Evolutionary conservation across 208 protist species (phyloP), one percentile per base, ranked within the genome.

Genomic region (Leishmania amazonensis): DNA sequence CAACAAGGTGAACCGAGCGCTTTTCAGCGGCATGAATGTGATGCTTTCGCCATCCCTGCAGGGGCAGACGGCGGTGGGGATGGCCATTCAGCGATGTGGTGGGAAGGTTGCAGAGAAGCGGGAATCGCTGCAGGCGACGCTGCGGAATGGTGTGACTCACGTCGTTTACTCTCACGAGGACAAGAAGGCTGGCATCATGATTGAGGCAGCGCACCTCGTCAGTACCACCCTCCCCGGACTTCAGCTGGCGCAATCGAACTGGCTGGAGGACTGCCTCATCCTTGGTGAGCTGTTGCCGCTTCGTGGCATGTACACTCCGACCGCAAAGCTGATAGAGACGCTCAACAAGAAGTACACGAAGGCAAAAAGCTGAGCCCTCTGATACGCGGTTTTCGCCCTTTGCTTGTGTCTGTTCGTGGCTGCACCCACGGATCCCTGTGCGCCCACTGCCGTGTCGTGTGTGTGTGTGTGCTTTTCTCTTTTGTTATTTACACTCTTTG

Each of bases 241-340:
- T 19, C 84, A 89, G 75, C 75, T 98, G 65, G 90, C 84, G 2
- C 84, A 92, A 64, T 86, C 84, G 13, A 96, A 91, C 80, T 98
- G 95, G 93, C 71, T 90, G 42, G 93, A 96, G 85, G 95, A 98
- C 79, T 95, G 93, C 80, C 80, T 98, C n/a, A 90, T 96, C 21
- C 73, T 96, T 19, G 92, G 92, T 24, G 93, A 96, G 88, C 65
- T 94, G 31, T 76, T 96, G 54, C 95, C 95, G 1, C 78, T 91
- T 2, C 86, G 88, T 67, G 92, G 88, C 38, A 89, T 91, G 90
- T 98, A 98, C 81, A 87, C 88, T 9, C 91, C 93, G 28, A 93
- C 95, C 2, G 79, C 71, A 60, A 98, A 96, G 81, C 86, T 96
- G 57, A 87, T 96, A 85, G 88, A 92, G 73, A 96, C 93, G 15